Percentiles rank a stretch among this genome's conserved stretches.
Evolutionary conservation across 1,284 basidiomycete species (phyloP).

Genomic region (Lentinula novae-zelandiae): DNA sequence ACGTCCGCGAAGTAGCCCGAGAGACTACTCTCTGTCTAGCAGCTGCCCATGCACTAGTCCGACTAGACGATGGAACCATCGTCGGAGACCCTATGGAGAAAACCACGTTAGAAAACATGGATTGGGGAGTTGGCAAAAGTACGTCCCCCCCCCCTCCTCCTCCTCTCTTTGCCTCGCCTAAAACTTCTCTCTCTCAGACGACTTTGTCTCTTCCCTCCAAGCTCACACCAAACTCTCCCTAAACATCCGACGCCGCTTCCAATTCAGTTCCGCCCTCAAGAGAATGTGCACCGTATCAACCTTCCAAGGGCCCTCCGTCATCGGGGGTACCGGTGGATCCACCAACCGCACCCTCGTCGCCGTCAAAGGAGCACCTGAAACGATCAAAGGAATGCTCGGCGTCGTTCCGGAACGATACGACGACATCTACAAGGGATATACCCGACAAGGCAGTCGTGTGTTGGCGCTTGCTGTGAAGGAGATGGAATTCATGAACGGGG

Average conservation of each 20-base stretch:
- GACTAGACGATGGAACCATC: slow-evolving; percentile 87
- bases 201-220: slow-evolving; percentile 61
- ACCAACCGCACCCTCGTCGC: slow-evolving; percentile 55
- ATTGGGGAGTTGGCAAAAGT: slow-evolving; percentile 86
- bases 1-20: slow-evolving; percentile 72
- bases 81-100: slow-evolving; percentile 99
- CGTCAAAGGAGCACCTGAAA: slow-evolving; percentile 95
- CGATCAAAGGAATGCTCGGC: slow-evolving; percentile 83
- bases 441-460: slow-evolving; percentile 86
- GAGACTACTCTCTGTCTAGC: slow-evolving; percentile 90
- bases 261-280: slow-evolving; percentile 94
- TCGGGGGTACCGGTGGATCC: slow-evolving; percentile 27
- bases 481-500: slow-evolving; percentile 61
- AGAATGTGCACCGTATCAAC: slow-evolving; percentile 90
- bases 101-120: slow-evolving; percentile 88
- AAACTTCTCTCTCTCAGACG: slow-evolving; percentile 36
- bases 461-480: slow-evolving; percentile 86
- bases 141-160: slow-evolving; percentile 17
- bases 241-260: slow-evolving; percentile 84
- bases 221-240: slow-evolving; percentile 53
- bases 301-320: slow-evolving; percentile 31
- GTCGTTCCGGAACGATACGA: slow-evolving; percentile 79
- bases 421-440: slow-evolving; percentile 91
- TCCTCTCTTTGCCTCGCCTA: neutral
- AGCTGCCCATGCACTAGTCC: slow-evolving; percentile 92